A percentile compares a stretch with the other conserved stretches of the same genome.
Evolutionary conservation across 1,139 yeast species (phyloP).

Genomic region (Taiozyma onychis): DNA sequence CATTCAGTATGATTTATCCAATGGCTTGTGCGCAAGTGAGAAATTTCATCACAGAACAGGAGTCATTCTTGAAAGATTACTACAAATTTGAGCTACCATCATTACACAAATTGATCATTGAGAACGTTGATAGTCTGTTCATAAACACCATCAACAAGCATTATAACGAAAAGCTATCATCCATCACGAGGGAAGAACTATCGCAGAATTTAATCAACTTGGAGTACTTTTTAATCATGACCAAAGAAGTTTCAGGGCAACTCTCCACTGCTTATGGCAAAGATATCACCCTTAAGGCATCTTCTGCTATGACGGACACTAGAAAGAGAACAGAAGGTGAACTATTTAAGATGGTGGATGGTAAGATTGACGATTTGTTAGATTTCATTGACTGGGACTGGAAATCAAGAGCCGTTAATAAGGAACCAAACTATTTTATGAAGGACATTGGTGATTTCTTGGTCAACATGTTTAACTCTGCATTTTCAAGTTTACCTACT

Average conservation of each 20-base stretch:
- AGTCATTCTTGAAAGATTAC: slow-evolving; percentile 54
- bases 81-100: slow-evolving; percentile 51
- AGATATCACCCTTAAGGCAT: slow-evolving; percentile 40
- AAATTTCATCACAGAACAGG: slow-evolving; percentile 56
- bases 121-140: slow-evolving; percentile 64
- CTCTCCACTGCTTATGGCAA: slow-evolving; percentile 30
- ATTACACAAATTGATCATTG: slow-evolving; percentile 45
- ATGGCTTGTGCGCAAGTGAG: slow-evolving; percentile 76
- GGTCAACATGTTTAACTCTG: slow-evolving; percentile 80
- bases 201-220: slow-evolving; percentile 85
- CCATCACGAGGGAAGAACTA: slow-evolving; percentile 81
- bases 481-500: slow-evolving; percentile 77
- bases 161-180: slow-evolving; percentile 57
- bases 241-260: slow-evolving; percentile 36
- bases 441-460: slow-evolving; percentile 85
- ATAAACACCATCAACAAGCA: slow-evolving; percentile 67
- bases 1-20: slow-evolving; percentile 86
- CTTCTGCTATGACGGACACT: slow-evolving; percentile 49
- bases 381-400: slow-evolving; percentile 88
- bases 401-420: slow-evolving; percentile 46
- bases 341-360: slow-evolving; percentile 74
- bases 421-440: slow-evolving; percentile 69
- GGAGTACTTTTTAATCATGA: slow-evolving; percentile 69
- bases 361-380: slow-evolving; percentile 70
- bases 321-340: slow-evolving; percentile 76